phyloP scores from a whole-genome alignment of 257 asterid genomes.

The Anisodus acutangulus region DNA sequence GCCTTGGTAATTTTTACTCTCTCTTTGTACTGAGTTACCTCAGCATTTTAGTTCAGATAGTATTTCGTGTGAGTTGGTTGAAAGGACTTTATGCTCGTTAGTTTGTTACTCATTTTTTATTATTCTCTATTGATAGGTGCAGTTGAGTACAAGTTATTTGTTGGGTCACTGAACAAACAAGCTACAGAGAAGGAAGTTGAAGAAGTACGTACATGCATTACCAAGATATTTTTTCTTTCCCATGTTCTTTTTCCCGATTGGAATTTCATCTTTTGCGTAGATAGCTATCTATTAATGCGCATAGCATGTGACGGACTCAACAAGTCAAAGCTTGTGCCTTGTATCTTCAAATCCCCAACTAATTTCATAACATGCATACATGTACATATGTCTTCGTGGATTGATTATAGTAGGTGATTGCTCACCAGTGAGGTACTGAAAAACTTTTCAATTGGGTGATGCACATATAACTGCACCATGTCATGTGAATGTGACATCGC shows the following conservation, averaged over 20 bases:
- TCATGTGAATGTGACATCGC: background rate
- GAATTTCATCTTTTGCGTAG: background rate
- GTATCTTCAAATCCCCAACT: conserved; percentile 10
- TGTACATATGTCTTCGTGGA: background rate
- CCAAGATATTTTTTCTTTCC: conserved; percentile 13
- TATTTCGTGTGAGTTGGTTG: conserved; percentile 4
- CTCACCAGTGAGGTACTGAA: background rate
- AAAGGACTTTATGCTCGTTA: conserved; percentile 10
- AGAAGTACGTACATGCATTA: conserved; percentile 59
- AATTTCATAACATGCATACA: conserved; percentile 3
- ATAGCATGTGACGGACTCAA: background rate
- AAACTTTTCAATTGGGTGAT: conserved; percentile 16
- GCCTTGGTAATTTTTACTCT: conserved; percentile 64
- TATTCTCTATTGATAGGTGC: conserved; percentile 59
- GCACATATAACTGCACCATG: conserved; percentile 21
- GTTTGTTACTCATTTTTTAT: conserved; percentile 30
- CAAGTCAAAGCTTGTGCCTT: background rate
- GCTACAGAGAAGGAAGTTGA: conserved; percentile 93
- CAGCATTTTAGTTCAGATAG: conserved; percentile 14
- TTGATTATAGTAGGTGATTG: conserved; percentile 18
- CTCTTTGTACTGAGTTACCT: conserved; percentile 21
- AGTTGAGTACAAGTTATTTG: conserved; percentile 86
- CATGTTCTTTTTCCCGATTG: background rate
- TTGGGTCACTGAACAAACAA: conserved; percentile 85
- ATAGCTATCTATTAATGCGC: background rate